Percentiles rank a stretch among this genome's conserved stretches.
Conservation (phyloP, 805 yeast genomes). For the Nakazawaea ernobii region DNA sequence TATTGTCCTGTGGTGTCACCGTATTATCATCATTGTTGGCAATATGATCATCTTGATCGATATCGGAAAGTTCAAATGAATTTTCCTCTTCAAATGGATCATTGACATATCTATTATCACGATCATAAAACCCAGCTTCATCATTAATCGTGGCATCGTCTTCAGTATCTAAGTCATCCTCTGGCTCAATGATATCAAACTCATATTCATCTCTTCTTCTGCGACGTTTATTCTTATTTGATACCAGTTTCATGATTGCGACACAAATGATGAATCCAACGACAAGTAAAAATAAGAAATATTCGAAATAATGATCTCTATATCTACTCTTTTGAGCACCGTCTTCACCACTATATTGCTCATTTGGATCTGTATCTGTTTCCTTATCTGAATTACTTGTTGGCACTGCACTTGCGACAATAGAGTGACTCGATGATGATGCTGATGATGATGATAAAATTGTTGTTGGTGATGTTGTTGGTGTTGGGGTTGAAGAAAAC, state of each 20-base stretch:
- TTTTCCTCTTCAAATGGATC: conserved; percentile 8
- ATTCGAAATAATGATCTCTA: conserved; percentile 49
- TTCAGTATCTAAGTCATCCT: conserved; percentile 30
- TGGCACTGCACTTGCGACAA: too few species aligned
- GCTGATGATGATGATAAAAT: conserved; percentile 12
- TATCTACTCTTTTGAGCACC: conserved; percentile 25
- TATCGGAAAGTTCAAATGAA: conserved; percentile 12
- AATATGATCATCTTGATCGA: not conserved
- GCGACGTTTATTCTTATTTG: conserved; percentile 32
- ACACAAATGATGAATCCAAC: conserved; percentile 48
- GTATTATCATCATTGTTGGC: not conserved
- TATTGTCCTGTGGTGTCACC: not conserved
- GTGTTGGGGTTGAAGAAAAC: conserved; percentile 11
- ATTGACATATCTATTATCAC: conserved; percentile 6
- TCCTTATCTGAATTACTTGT: conserved; percentile 15
- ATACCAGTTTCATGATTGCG: conserved; percentile 35
- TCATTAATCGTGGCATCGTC: conserved; percentile 34
- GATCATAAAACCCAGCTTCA: conserved; percentile 16
- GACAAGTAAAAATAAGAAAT: conserved; percentile 52
- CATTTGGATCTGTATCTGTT: conserved; percentile 12
- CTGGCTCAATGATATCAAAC: conserved; percentile 72
- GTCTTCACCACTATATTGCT: conserved; percentile 23
- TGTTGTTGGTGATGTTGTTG: conserved; percentile 9
- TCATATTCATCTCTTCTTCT: conserved; percentile 69
- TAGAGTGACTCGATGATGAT: conserved; percentile 10